Conservation (phyloP, 495 filamentous ascomycete genomes). For the Lepraria neglecta region DNA sequence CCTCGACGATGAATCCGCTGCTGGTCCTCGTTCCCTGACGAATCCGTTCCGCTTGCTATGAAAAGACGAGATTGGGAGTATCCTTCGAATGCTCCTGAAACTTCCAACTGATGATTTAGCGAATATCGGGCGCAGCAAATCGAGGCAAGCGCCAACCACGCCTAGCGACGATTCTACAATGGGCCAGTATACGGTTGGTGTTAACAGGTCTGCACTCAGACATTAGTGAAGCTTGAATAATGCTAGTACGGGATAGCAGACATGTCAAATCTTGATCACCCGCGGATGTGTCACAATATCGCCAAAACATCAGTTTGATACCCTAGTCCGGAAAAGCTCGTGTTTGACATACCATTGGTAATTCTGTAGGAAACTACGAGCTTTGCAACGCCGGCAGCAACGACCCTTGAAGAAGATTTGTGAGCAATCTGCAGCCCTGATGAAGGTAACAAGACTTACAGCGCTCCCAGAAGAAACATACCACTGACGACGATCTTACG, state of each 20-base stretch:
- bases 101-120: background rate
- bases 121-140: constrained; percentile 1
- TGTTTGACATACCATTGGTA: background rate
- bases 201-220: background rate
- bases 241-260: background rate
- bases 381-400: constrained; percentile 9
- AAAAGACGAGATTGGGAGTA: background rate
- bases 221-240: background rate
- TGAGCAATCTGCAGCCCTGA: background rate
- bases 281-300: background rate
- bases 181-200: constrained; percentile 10
- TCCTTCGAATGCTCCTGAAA: background rate
- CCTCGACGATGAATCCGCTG: too few species aligned
- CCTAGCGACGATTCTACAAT: constrained; percentile 12
- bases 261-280: constrained; percentile 11
- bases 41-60: too few species aligned
- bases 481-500: background rate
- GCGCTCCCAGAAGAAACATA: constrained; percentile 11
- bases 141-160: constrained; percentile 5
- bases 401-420: background rate
- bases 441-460: background rate
- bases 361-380: constrained; percentile 5
- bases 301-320: background rate
- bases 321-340: background rate
- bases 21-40: too few species aligned